These are phyloP conservation scores for Nakazawaea wyomingensis DNA, from an alignment of 805 yeast genomes.

Conservation along the genomic window DNA sequence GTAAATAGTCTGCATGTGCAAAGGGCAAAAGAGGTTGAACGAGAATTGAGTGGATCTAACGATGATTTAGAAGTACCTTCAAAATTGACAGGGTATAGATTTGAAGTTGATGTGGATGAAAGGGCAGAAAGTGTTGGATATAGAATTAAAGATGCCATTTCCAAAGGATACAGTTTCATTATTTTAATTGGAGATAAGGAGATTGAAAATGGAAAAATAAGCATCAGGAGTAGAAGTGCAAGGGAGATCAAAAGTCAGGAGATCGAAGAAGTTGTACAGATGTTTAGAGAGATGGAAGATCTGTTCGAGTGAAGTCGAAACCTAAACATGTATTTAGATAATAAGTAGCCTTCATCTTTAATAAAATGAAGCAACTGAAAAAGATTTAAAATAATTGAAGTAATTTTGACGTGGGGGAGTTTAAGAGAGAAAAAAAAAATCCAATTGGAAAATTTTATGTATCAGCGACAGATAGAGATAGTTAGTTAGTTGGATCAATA, in stretches of 20 bases:
- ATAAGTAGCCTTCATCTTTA: too few species aligned
- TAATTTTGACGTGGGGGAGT: too few species aligned
- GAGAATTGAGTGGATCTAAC: slow-evolving; percentile 42
- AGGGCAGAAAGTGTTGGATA: slow-evolving; percentile 76
- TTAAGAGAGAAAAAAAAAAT: too few species aligned
- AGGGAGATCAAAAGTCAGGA: slow-evolving; percentile 40
- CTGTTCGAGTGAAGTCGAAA: slow-evolving; percentile 30
- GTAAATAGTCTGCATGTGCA: slow-evolving; percentile 56
- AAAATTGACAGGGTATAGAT: slow-evolving; percentile 53
- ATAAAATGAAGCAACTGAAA: too few species aligned
- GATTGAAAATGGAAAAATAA: slow-evolving; percentile 48
- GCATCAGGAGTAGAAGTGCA: slow-evolving; percentile 56
- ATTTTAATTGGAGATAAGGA: slow-evolving; percentile 89
- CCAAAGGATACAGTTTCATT: slow-evolving; percentile 71
- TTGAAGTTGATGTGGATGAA: slow-evolving; percentile 69
- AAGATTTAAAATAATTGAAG: too few species aligned
- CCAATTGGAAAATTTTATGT: neutral
- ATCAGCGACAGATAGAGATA: neutral
- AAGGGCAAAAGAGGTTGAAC: slow-evolving; percentile 46
- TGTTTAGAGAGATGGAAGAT: slow-evolving; percentile 53
- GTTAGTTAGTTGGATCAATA: neutral
- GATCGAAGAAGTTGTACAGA: slow-evolving; percentile 43
- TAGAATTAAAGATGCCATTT: slow-evolving; percentile 73
- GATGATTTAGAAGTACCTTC: slow-evolving; percentile 35
- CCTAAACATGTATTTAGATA: neutral